These are phyloP conservation scores for Ogataea paradorogensis DNA, from an alignment of 805 yeast species.

Conservation along the genomic window DNA sequence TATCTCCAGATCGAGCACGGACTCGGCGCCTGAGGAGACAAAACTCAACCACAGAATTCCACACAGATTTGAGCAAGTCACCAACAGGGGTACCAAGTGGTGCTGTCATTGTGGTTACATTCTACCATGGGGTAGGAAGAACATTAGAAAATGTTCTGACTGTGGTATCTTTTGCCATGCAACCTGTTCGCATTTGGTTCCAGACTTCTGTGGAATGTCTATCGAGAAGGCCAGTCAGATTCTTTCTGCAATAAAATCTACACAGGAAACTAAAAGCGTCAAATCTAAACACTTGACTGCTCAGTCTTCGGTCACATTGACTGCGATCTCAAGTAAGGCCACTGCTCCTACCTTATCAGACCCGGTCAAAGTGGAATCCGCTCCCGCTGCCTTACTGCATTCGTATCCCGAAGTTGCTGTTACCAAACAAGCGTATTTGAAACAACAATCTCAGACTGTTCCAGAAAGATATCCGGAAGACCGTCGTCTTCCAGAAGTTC, in stretches of 20 bases:
- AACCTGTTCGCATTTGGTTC: conserved; percentile 89
- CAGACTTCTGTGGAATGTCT: conserved; percentile 98
- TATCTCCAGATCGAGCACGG: conserved; percentile 72
- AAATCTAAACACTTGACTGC: conserved; percentile 5
- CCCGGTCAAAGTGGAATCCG: conserved; percentile 8
- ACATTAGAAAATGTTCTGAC: conserved; percentile 86
- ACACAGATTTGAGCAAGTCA: conserved; percentile 88
- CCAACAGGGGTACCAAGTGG: conserved; percentile 97
- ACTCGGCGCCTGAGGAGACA: conserved; percentile 67
- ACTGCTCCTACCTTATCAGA: conserved; percentile 10
- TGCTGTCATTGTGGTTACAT: conserved; percentile 99
- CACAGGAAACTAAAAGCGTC: conserved; percentile 42
- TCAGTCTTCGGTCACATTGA: conserved; percentile 16
- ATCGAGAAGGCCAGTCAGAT: conserved; percentile 95
- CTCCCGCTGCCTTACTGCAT: conserved; percentile 8
- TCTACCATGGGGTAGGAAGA: conserved; percentile 91
- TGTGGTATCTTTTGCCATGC: conserved; percentile 96
- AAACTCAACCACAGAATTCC: conserved; percentile 95
- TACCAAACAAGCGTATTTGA: conserved; percentile 16
- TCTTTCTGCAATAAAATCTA: conserved; percentile 74
- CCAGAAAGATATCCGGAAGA: conserved; percentile 14
- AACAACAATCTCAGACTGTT: conserved; percentile 6
- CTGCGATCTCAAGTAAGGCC: conserved; percentile 10
- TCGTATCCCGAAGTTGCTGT: conserved; percentile 28
- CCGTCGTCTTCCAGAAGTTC: conserved; percentile 17